A percentile compares a stretch with the other conserved stretches of the same genome.
Conservation (phyloP, 192 early-diverging fungal species). For the Coemansia sp. region DNA sequence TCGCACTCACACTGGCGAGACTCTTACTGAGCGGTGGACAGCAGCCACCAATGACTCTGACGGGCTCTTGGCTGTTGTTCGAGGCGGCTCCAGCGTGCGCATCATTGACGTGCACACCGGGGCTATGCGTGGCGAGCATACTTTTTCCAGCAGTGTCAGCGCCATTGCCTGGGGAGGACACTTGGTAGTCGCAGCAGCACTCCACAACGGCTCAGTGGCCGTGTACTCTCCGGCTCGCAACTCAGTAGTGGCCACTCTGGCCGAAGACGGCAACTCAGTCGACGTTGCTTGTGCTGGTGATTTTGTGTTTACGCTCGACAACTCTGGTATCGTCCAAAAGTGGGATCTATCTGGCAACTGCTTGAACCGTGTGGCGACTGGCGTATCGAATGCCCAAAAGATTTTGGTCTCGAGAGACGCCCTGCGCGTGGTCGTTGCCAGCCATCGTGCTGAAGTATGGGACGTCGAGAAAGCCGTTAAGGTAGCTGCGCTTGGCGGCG, state of each 20-base stretch:
- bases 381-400: conserved; percentile 16
- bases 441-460: conserved; percentile 49
- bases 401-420: conserved; percentile 31
- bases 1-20: conserved; percentile 7
- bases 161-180: conserved; percentile 34
- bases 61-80: conserved; percentile 45
- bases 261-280: background rate
- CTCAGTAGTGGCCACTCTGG: conserved; percentile 27
- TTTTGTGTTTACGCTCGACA: conserved; percentile 32
- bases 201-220: conserved; percentile 29
- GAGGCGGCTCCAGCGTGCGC: conserved; percentile 42
- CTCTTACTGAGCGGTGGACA: conserved; percentile 24
- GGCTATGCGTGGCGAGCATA: conserved; percentile 42
- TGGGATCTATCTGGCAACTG: conserved; percentile 26
- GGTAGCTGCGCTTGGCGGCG: conserved; percentile 21
- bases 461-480: conserved; percentile 20
- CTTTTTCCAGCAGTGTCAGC: conserved; percentile 17
- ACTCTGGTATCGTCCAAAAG: conserved; percentile 25
- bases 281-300: conserved; percentile 9
- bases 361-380: conserved; percentile 24
- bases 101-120: conserved; percentile 52
- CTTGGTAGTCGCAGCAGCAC: conserved; percentile 27
- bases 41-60: conserved; percentile 32
- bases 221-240: conserved; percentile 55
- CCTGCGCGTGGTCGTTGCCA: conserved; percentile 40